Evolutionary conservation across 2,329 filamentous ascomycete species (phyloP).

Genomic region (Blastomyces gilchristii): DNA sequence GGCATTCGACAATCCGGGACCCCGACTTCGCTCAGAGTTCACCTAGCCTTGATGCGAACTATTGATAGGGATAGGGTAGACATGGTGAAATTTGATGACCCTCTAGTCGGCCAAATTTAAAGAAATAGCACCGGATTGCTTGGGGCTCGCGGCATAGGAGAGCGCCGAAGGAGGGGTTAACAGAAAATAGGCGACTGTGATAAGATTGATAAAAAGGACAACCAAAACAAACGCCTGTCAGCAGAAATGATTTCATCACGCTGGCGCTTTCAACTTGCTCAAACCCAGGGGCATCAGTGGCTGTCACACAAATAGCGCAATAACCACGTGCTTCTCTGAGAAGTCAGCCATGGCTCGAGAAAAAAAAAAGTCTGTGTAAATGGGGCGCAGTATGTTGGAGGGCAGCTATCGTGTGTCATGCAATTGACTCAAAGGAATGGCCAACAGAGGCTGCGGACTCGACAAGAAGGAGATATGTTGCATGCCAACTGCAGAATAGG

Average conservation of each 20-base stretch:
- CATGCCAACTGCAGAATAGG: neutral
- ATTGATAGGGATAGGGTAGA: neutral
- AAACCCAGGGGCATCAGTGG: neutral
- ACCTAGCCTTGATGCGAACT: neutral
- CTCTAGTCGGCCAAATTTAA: neutral
- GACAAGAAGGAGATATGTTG: neutral
- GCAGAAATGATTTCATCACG: neutral
- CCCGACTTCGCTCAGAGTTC: neutral
- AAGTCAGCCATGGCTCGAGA: neutral
- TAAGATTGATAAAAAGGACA: neutral
- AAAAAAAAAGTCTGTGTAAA: neutral
- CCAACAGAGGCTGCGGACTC: neutral
- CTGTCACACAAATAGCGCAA: neutral
- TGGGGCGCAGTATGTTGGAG: neutral
- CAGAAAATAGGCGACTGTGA: neutral
- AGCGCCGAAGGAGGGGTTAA: neutral
- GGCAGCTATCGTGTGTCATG: neutral
- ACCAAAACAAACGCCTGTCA: neutral
- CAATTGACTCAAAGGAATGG: neutral
- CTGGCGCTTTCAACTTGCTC: neutral
- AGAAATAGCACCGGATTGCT: neutral
- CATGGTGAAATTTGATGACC: neutral
- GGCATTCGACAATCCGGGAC: neutral
- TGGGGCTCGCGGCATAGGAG: neutral
- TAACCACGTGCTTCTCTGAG: neutral